These are phyloP conservation scores for Hypomyces rosellus DNA, from an alignment of 2,329 filamentous ascomycete genomes.

Conservation along the genomic window DNA sequence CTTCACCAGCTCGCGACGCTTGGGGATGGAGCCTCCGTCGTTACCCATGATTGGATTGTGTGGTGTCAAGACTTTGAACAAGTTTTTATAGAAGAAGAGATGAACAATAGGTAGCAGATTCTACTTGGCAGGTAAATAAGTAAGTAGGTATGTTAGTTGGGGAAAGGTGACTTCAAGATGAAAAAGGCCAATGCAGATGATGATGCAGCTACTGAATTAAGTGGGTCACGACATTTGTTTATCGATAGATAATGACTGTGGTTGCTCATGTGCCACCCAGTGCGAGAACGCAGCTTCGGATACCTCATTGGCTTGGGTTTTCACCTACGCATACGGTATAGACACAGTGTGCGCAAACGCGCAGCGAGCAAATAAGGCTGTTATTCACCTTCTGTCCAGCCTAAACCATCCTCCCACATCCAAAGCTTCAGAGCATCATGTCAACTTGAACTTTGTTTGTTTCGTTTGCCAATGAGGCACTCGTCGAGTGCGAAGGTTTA, in stretches of 20 bases:
- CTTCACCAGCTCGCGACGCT: constrained; percentile 91
- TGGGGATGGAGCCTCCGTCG: constrained; percentile 94
- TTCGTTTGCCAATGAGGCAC: constrained; percentile 10
- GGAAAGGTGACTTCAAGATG: too few relatives aligned
- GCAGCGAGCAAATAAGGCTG: constrained; percentile 7
- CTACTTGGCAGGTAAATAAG: too few relatives aligned
- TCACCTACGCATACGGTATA: neutral
- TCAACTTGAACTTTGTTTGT: constrained; percentile 5
- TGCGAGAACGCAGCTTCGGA: neutral
- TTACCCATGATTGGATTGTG: constrained; percentile 67
- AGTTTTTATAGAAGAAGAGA: neutral
- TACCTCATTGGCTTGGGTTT: neutral
- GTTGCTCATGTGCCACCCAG: constrained; percentile 10
- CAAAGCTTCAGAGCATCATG: constrained; percentile 9
- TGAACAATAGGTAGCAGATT: neutral
- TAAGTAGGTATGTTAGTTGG: too few relatives aligned
- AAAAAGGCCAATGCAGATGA: neutral
- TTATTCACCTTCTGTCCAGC: constrained; percentile 5
- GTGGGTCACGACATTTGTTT: neutral
- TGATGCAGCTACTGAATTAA: too few relatives aligned
- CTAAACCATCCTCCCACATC: constrained; percentile 7
- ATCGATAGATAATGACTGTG: constrained; percentile 10
- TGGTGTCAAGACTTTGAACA: too few relatives aligned
- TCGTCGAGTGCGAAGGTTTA: constrained; percentile 4
- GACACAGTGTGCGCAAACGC: constrained; percentile 8